phyloP scores from a whole-genome alignment of 2,329 filamentous ascomycete species.

The Mollisia scopiformis region DNA sequence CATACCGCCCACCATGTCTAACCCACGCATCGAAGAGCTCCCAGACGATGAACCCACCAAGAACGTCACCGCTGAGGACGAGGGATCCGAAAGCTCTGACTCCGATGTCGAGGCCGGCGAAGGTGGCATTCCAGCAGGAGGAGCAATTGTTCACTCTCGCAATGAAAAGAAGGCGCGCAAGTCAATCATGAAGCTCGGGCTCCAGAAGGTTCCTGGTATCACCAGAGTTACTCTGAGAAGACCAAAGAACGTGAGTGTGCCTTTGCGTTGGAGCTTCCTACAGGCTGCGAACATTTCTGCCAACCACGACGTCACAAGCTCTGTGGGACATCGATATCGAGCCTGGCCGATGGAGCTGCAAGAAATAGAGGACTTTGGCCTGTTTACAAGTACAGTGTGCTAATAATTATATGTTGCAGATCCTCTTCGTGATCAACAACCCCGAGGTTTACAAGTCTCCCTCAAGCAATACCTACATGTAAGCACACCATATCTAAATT shows the following conservation, averaged over 20 bases:
- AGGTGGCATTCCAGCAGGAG: conserved; percentile 71
- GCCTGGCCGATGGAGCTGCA: not conserved
- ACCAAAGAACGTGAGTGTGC: conserved; percentile 91
- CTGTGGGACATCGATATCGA: not conserved
- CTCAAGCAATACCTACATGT: conserved; percentile 99
- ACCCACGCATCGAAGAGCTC: conserved; percentile 97
- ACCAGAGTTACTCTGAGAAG: conserved; percentile 96
- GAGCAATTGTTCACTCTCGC: conserved; percentile 92
- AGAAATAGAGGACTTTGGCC: not conserved
- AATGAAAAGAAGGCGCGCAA: conserved; percentile 99
- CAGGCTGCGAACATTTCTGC: not conserved
- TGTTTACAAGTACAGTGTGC: not conserved
- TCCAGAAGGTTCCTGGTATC: conserved; percentile 96
- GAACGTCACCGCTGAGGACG: conserved; percentile 75
- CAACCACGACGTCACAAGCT: not conserved
- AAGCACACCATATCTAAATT: conserved; percentile 46
- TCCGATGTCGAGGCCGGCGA: conserved; percentile 77
- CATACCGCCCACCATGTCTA: conserved; percentile 75
- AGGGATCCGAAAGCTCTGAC: conserved; percentile 69
- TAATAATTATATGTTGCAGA: conserved; percentile 54
- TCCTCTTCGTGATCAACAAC: conserved; percentile 99
- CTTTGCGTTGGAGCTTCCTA: not conserved
- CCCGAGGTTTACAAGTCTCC: conserved; percentile 99
- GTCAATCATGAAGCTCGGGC: conserved; percentile 96
- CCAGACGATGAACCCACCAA: conserved; percentile 88